These are phyloP conservation scores for Rhodotorula babjevae DNA, from an alignment of 768 basidiomycete species.

Conservation along the genomic window DNA sequence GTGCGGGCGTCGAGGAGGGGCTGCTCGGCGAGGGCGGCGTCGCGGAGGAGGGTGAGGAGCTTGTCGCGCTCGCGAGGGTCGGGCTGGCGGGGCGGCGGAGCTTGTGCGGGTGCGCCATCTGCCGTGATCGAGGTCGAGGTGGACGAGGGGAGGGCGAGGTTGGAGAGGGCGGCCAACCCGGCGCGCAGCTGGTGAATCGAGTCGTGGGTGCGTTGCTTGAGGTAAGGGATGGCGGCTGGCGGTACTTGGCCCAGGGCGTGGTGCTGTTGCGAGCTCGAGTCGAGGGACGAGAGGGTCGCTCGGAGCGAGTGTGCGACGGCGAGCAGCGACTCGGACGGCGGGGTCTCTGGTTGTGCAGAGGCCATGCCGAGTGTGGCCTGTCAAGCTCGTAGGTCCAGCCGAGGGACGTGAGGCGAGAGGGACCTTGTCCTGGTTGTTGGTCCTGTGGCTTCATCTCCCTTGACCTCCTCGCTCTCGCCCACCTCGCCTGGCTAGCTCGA, in stretches of 20 bases:
- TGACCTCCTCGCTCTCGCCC: no score
- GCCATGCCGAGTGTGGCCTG: no score
- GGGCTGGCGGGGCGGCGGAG: neutral
- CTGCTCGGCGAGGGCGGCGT: neutral
- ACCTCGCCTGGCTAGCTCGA: no score
- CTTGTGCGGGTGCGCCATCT: neutral
- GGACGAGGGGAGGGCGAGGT: neutral
- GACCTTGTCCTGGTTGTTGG: no score
- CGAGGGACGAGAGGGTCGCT: neutral
- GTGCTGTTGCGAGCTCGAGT: neutral
- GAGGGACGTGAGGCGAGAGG: no score
- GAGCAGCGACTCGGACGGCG: neutral
- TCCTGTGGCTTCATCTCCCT: no score
- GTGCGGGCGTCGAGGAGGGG: neutral
- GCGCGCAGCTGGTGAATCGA: conserved; percentile 6
- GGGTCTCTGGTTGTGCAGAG: no score
- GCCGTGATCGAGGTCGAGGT: neutral
- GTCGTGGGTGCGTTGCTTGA: neutral
- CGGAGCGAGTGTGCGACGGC: neutral
- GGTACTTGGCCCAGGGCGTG: neutral
- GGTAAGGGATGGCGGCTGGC: neutral
- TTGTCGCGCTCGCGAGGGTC: conserved; percentile 1
- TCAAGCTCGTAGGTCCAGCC: no score
- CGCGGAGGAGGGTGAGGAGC: conserved; percentile 14
- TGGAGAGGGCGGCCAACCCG: neutral